These are phyloP conservation scores for Leccinum variicolor DNA, from an alignment of 768 basidiomycete species.

Conservation along the genomic window DNA sequence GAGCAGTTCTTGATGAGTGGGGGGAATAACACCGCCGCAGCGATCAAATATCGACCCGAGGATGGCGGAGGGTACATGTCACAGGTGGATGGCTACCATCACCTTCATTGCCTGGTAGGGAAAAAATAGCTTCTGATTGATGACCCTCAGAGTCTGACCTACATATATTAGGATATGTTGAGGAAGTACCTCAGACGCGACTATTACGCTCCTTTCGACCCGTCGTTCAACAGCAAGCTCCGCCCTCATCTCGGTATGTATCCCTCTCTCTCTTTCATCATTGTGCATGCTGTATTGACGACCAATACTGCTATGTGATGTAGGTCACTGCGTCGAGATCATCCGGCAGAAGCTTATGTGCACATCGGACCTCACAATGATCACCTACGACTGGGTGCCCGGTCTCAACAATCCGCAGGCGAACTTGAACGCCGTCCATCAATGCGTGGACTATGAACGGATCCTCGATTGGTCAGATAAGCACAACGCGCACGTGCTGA, in stretches of 20 bases:
- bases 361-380: background rate
- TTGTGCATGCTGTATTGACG: no score
- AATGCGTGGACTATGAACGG: conserved; percentile 1
- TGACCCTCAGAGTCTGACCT: background rate
- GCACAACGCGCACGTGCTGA: background rate
- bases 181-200: background rate
- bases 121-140: background rate
- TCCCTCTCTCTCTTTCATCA: no score
- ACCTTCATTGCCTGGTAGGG: conserved; percentile 11
- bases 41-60: conserved; percentile 4
- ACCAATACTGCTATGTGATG: background rate
- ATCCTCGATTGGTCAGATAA: background rate
- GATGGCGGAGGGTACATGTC: conserved; percentile 15
- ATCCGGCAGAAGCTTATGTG: conserved; percentile 4
- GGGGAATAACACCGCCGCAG: background rate
- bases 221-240: background rate
- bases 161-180: background rate
- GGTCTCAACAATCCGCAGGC: background rate
- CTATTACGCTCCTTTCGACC: background rate
- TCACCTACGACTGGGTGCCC: background rate
- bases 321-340: conserved; percentile 1
- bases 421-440: background rate
- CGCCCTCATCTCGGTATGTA: conserved; percentile 1
- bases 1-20: conserved; percentile 10
- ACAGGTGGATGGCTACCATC: conserved; percentile 6